Base-by-base conservation (phyloP, 768 basidiomycete species). In the Gelatoporia subvermispora region DNA sequence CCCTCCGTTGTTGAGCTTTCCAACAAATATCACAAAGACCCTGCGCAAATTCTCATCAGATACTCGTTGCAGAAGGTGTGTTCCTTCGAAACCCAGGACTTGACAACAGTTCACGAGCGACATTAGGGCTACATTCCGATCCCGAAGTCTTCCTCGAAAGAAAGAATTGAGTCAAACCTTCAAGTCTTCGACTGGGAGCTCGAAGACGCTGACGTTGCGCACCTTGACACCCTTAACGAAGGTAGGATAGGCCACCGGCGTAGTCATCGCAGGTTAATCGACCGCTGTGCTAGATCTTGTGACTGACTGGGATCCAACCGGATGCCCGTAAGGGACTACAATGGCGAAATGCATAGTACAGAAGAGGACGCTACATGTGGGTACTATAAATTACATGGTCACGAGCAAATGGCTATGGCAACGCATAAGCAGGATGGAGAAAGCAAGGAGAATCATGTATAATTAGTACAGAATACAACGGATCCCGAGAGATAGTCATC, bases 1-100 rank as follows among this genome's bases (percentile, higher is more conserved):
- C 75, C 79, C 17, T 64, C 65, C 9, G 68, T 88, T 53, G 61
- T 62, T 21, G 59, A 59, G 25, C 66, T 81, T 34, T 74, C 76
- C 5, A 56, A 72, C 36, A 82, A 79, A 61, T 81, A 86, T 60
- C 58, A 63, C 35, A 87, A 80, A 57, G 60, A 69, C 40, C 68
- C 75, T n/a, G 72, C 81, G 57, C 76, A 78, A 55, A 68, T 90
- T 41, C 68, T 88, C 35, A 68, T 89, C 23, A 73, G 87, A n/a
- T 89, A 81, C 63, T 83, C 81, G 10, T 65, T 93, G n/a, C 86
- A 93, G 63, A 84, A 86, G 72, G 88, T 81, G 52, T 31, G 62
- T n/a, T 43, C 17, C 28, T 5, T 5, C 28, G 13, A 38, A 36
- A 20, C 4, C 34, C 17, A 47, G 28, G 28, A 16, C 7, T 39